phyloP scores from a whole-genome alignment of 2,329 filamentous ascomycete genomes.

The Aspergillus novoparasiticus region DNA sequence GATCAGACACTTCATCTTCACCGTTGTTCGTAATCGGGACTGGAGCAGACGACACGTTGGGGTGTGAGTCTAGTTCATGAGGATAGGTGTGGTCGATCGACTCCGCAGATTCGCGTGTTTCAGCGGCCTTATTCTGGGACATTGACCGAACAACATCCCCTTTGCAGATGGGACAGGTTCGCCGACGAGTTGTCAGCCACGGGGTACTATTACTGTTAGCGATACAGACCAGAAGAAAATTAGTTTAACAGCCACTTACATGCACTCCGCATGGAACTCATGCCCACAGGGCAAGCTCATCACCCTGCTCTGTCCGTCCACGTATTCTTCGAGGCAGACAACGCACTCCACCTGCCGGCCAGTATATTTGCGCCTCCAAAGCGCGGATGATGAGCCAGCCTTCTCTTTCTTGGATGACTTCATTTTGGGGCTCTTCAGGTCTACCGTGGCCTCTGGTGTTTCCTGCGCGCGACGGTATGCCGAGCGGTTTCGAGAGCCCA shows the following conservation, averaged over 20 bases:
- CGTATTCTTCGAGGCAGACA: slow-evolving; percentile 93
- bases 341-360: slow-evolving; percentile 82
- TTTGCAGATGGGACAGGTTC: slow-evolving; percentile 99
- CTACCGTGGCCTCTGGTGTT: slow-evolving; percentile 32
- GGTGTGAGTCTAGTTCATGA: slow-evolving; percentile 47
- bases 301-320: slow-evolving; percentile 89
- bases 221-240: neutral
- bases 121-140: slow-evolving; percentile 45
- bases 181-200: slow-evolving; percentile 90
- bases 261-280: slow-evolving; percentile 97
- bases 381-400: slow-evolving; percentile 33
- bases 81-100: slow-evolving; percentile 45
- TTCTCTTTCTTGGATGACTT: slow-evolving; percentile 50
- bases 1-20: slow-evolving; percentile 43
- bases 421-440: slow-evolving; percentile 24
- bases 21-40: slow-evolving; percentile 46
- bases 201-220: slow-evolving; percentile 68
- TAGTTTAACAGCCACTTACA: slow-evolving; percentile 64
- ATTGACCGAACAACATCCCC: slow-evolving; percentile 80
- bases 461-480: slow-evolving; percentile 41
- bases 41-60: slow-evolving; percentile 54
- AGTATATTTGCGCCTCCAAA: slow-evolving; percentile 60
- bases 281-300: slow-evolving; percentile 98
- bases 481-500: slow-evolving; percentile 47
- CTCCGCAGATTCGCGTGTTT: slow-evolving; percentile 36